Conservation (phyloP, 495 filamentous ascomycete species). For the Penicillium bialowiezense region DNA sequence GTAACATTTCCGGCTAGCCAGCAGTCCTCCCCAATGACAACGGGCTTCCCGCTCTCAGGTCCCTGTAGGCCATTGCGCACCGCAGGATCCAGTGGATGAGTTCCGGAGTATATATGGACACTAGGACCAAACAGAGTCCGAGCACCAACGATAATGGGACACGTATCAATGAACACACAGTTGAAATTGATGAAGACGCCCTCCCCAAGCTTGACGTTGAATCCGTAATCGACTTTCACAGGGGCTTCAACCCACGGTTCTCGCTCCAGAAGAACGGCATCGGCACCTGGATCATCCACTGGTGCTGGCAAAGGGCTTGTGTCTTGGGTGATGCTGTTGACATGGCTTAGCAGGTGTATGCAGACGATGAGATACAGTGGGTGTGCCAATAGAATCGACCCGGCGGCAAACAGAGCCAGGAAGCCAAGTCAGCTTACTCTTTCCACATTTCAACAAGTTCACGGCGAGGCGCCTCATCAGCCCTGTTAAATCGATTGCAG, state of each 20-base stretch:
- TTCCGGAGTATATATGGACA: conserved; percentile 66
- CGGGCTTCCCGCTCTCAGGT: conserved; percentile 71
- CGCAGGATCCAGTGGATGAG: conserved; percentile 73
- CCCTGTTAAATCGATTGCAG: conserved; percentile 59
- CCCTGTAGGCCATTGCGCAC: conserved; percentile 71
- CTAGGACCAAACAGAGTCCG: conserved; percentile 80
- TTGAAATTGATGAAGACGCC: conserved; percentile 77
- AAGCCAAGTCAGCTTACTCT: conserved; percentile 52
- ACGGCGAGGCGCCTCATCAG: conserved; percentile 55
- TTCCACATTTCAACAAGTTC: conserved; percentile 65
- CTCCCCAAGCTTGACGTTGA: conserved; percentile 64
- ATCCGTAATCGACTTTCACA: conserved; percentile 72
- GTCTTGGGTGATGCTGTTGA: conserved; percentile 55
- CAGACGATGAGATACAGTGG: background rate
- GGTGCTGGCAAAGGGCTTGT: conserved; percentile 58
- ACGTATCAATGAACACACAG: conserved; percentile 74
- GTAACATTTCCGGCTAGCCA: conserved; percentile 82
- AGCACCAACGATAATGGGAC: conserved; percentile 70
- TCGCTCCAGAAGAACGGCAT: conserved; percentile 55
- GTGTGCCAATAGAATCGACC: no score
- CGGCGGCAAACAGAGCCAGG: background rate
- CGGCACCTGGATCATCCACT: conserved; percentile 50
- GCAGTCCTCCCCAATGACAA: conserved; percentile 81
- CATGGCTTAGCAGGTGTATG: background rate
- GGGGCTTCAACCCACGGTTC: conserved; percentile 73